Percentiles rank a stretch among this genome's conserved stretches.
phyloP scores from a whole-genome alignment of 805 yeast species.

The Brettanomyces custersianus region DNA sequence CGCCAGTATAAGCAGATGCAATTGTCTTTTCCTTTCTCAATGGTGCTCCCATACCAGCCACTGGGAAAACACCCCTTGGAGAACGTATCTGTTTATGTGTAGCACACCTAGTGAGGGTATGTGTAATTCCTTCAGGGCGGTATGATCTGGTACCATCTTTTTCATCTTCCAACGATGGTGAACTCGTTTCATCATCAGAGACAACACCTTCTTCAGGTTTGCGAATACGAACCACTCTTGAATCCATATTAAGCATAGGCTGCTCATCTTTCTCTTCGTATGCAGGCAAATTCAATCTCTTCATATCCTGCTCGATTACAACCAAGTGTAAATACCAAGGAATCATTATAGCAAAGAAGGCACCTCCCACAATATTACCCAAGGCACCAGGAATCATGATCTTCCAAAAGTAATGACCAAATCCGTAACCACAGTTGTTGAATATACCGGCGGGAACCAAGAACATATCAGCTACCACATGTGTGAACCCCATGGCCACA shows the following conservation, averaged over 20 bases:
- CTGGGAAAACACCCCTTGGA: constrained; percentile 76
- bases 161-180: background rate
- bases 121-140: background rate
- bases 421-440: constrained; percentile 55
- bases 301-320: constrained; percentile 65
- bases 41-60: constrained; percentile 68
- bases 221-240: constrained; percentile 54
- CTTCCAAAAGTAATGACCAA: constrained; percentile 65
- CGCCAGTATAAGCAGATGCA: constrained; percentile 31
- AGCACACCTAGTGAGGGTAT: background rate
- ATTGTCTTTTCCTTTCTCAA: constrained; percentile 46
- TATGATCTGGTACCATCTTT: background rate
- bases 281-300: constrained; percentile 50
- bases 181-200: background rate
- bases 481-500: constrained; percentile 72
- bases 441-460: constrained; percentile 56
- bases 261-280: constrained; percentile 74
- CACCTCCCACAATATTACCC: constrained; percentile 79
- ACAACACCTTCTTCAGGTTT: background rate
- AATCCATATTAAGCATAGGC: constrained; percentile 68
- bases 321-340: constrained; percentile 70
- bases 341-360: constrained; percentile 49
- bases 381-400: constrained; percentile 58
- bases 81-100: constrained; percentile 28
- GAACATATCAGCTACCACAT: constrained; percentile 78